Base-by-base conservation (phyloP, 805 yeast genomes). In the Ogataea minuta region DNA sequence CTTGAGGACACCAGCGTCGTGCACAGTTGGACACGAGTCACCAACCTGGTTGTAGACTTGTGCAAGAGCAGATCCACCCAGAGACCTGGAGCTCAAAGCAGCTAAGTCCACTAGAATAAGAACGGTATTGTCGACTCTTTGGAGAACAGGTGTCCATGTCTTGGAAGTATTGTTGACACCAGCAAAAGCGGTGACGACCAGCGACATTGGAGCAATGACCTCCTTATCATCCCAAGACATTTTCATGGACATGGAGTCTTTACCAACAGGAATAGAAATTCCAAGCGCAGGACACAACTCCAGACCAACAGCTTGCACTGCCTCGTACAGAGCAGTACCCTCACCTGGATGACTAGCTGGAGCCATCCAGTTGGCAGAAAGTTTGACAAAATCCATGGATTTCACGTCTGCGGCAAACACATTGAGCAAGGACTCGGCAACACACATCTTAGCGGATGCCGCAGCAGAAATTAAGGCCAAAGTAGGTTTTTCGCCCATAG, bases 341-440 rank as follows among this genome's bases (percentile, higher is more conserved):
- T 93, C 99, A 56, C 98, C 98, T 15, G 78, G 79, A 56, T 90
- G 95, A 24, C 91, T 74, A 19, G 99, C 96, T 34, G 98, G 90
- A 9, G 96, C 81, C 99, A 93, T 93, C 99, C 99, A 93, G 71
- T 93, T 93, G 31, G 99, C 99, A 36, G 96, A 86, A 43, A 93
- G 68, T 58, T 90, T 87, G 39, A 93, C 79, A 49, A 79, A 74
- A 46, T 80, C 81, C 45, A 91, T 70, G 6, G 80, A 69, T 43
- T 82, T 77, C 43, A 93, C 74, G 62, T 93, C 95, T 26, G 98
- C 95, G 25, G 99, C 97, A 53, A 80, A 76, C 31, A 91, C 59
- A 61, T 93, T 93, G 63, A 89, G 64, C 57, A 93, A 73, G 4
- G 97, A 81, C 71, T 93, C 99, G 21, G 98, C 98, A 45, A 93